Percentiles rank a stretch among this genome's conserved stretches.
Evolutionary conservation across 176 grass and related monocot species (phyloP).

Genomic region (Ensete glaucum): DNA sequence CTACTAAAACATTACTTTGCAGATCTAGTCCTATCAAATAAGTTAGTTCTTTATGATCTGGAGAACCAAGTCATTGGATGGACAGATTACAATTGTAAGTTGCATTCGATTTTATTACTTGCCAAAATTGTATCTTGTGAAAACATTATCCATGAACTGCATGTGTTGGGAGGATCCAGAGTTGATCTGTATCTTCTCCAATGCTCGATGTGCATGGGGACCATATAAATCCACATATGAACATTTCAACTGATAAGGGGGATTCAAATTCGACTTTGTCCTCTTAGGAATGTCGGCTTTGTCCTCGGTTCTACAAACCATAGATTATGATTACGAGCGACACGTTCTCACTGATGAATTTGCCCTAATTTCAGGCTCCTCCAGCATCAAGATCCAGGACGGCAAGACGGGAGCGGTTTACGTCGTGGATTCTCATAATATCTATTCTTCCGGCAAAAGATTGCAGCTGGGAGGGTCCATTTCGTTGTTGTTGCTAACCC

Average conservation of each 20-base stretch:
- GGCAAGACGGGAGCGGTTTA: not conserved
- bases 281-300: too few relatives aligned
- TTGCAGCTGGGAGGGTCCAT: not conserved
- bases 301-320: too few relatives aligned
- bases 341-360: too few relatives aligned
- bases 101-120: not conserved
- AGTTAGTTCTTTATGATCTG: constrained; percentile 81
- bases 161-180: not conserved
- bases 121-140: not conserved
- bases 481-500: not conserved
- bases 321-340: too few relatives aligned
- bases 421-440: not conserved
- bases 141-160: not conserved
- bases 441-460: not conserved
- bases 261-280: too few relatives aligned
- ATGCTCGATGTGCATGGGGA: too few relatives aligned
- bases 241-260: too few relatives aligned
- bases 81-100: constrained; percentile 90
- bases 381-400: not conserved
- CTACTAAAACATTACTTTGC: constrained; percentile 17
- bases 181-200: not conserved
- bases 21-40: constrained; percentile 94
- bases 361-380: constrained; percentile 5
- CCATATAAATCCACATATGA: too few relatives aligned
- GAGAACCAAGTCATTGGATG: constrained; percentile 93